Conservation (phyloP, 2,329 filamentous ascomycete species). For the Diaporthe caulivora region DNA sequence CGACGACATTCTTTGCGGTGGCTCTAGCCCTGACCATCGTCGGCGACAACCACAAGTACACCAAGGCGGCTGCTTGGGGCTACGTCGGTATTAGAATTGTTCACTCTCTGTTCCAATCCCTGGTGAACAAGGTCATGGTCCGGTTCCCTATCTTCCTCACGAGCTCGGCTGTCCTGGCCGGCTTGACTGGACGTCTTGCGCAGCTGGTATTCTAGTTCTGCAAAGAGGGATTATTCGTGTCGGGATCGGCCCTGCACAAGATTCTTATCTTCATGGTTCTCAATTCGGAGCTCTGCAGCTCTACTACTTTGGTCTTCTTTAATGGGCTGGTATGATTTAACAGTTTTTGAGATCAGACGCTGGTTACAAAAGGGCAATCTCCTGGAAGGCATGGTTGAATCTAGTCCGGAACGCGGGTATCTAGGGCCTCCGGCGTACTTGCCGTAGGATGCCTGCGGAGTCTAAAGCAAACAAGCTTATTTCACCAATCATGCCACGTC, state of each 20-base stretch:
- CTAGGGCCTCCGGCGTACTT: background rate
- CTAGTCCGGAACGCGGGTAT: background rate
- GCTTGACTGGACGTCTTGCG: conserved; percentile 16
- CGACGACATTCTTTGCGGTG: conserved; percentile 14
- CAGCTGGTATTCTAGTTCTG: conserved; percentile 11
- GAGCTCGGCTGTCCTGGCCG: conserved; percentile 14
- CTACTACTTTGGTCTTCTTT: background rate
- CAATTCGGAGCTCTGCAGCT: no score
- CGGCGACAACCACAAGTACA: conserved; percentile 23
- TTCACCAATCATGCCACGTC: background rate
- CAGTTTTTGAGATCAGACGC: background rate
- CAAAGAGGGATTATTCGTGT: background rate
- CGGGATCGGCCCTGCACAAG: background rate
- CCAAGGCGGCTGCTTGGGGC: conserved; percentile 17
- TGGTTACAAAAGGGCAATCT: background rate
- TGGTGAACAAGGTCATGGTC: conserved; percentile 20
- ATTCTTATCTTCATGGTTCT: no score
- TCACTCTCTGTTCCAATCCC: conserved; percentile 16
- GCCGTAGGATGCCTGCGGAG: background rate
- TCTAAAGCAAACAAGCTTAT: conserved; percentile 18
- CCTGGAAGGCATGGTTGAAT: background rate
- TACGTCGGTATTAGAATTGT: conserved; percentile 11
- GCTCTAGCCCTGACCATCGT: conserved; percentile 15
- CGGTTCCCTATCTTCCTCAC: conserved; percentile 9
- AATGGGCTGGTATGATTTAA: background rate